phyloP scores from a whole-genome alignment of 108 stramenopile species.

The Skeletonema tropicum region DNA sequence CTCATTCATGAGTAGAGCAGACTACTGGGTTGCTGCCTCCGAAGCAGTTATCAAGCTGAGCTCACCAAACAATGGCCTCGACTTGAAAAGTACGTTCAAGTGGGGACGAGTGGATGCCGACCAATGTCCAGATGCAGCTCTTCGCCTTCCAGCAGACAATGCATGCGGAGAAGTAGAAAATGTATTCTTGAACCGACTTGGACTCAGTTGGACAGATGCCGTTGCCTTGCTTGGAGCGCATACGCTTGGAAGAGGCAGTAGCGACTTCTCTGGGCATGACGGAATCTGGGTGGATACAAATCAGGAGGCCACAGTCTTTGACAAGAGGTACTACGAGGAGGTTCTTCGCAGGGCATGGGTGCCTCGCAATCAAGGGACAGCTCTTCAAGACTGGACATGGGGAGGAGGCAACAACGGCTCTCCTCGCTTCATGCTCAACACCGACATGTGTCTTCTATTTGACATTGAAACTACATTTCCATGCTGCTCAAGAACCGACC shows the following conservation, averaged over 20 bases:
- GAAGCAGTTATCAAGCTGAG: conserved; percentile 34
- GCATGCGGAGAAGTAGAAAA: conserved; percentile 28
- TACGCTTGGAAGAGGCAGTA: conserved; percentile 39
- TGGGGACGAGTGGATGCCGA: conserved; percentile 35
- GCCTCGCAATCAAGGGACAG: conserved; percentile 11
- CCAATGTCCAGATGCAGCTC: conserved; percentile 13
- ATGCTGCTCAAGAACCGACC: conserved; percentile 26
- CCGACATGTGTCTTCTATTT: conserved; percentile 35
- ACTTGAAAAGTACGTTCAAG: conserved; percentile 24
- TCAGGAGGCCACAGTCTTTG: conserved; percentile 27
- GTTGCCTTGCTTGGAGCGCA: conserved; percentile 55
- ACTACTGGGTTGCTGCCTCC: conserved; percentile 38
- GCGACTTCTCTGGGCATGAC: conserved; percentile 36
- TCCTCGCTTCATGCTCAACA: conserved; percentile 45
- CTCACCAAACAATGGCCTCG: conserved; percentile 12
- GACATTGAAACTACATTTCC: conserved; percentile 21
- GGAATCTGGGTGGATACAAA: conserved; percentile 46
- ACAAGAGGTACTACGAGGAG: conserved; percentile 44
- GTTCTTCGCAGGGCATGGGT: conserved; percentile 17
- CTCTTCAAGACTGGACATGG: conserved; percentile 27
- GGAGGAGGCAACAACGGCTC: conserved; percentile 1
- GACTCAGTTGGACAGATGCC: conserved; percentile 40
- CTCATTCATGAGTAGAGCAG: conserved; percentile 22
- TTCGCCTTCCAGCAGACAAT: conserved; percentile 23
- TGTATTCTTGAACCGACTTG: conserved; percentile 33